phyloP scores from a whole-genome alignment of 139 green algal genomes.

The Coelastrella sp. region DNA sequence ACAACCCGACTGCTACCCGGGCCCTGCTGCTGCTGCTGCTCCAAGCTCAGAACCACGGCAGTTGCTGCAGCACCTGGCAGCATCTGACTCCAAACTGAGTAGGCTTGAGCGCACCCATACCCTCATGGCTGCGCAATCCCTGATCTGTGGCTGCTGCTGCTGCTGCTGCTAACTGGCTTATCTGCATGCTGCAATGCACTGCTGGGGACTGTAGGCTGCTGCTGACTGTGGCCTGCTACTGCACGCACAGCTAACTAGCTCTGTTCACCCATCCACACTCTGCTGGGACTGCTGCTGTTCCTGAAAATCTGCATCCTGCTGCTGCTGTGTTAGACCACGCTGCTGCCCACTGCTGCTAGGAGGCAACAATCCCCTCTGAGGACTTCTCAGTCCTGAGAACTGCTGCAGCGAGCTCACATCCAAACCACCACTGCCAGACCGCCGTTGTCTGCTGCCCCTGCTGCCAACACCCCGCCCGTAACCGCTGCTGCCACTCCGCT shows the following conservation, averaged over 20 bases:
- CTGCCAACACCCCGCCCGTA: not conserved
- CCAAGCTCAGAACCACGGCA: too few species aligned
- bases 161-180: too few species aligned
- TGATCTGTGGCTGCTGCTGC: too few species aligned
- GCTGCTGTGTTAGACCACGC: not conserved
- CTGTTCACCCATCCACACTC: not conserved
- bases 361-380: not conserved
- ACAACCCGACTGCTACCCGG: too few species aligned
- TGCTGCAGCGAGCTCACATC: conserved; percentile 1
- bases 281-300: not conserved
- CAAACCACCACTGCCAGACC: not conserved
- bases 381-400: not conserved
- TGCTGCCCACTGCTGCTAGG: not conserved
- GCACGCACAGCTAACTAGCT: not conserved
- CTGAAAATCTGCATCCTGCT: not conserved
- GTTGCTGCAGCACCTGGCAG: too few species aligned
- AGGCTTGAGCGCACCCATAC: too few species aligned
- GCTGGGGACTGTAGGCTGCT: too few species aligned
- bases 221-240: too few species aligned
- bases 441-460: not conserved
- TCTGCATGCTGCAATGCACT: too few species aligned
- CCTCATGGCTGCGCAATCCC: too few species aligned
- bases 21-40: too few species aligned
- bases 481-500: not conserved
- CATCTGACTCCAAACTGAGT: too few species aligned